phyloP scores from a whole-genome alignment of 495 filamentous ascomycete species.

The Jackrogersella multiformis region DNA sequence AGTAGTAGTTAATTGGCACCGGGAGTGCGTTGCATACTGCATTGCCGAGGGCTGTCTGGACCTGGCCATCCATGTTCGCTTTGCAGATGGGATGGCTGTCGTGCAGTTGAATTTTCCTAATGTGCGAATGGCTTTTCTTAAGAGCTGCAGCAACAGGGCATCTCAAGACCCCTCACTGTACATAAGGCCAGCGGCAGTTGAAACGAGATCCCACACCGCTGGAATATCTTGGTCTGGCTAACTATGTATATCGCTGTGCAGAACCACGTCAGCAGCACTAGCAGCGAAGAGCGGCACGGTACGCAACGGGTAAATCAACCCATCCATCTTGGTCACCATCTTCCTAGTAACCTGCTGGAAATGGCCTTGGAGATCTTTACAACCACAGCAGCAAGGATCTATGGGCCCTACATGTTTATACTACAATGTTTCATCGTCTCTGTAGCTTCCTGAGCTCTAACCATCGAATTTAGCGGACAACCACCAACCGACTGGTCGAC shows the following conservation, averaged over 20 bases:
- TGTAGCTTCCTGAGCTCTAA: slow-evolving; percentile 4
- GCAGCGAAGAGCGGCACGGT: slow-evolving; percentile 30
- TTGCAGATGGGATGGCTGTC: slow-evolving; percentile 36
- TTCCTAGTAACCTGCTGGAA: slow-evolving; percentile 15
- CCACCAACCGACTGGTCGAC: slow-evolving; percentile 20
- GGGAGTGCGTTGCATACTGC: slow-evolving; percentile 37
- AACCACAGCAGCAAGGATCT: slow-evolving; percentile 28
- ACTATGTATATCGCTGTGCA: slow-evolving; percentile 31
- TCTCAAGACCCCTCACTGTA: slow-evolving; percentile 32
- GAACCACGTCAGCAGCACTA: slow-evolving; percentile 41
- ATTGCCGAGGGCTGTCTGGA: slow-evolving; percentile 39
- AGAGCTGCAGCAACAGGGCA: slow-evolving; percentile 30
- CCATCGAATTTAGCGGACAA: slow-evolving; percentile 14
- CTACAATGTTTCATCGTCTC: slow-evolving; percentile 26
- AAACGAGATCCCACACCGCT: slow-evolving; percentile 44
- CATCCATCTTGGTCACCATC: slow-evolving; percentile 25
- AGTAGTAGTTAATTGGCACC: slow-evolving; percentile 19
- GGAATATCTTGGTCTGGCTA: slow-evolving; percentile 32
- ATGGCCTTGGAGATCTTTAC: slow-evolving; percentile 34
- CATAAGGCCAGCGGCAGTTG: slow-evolving; percentile 41
- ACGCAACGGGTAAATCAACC: slow-evolving; percentile 37
- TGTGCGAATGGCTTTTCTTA: slow-evolving; percentile 26
- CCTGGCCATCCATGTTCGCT: slow-evolving; percentile 38
- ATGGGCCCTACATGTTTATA: slow-evolving; percentile 10
- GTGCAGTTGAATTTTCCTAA: slow-evolving; percentile 42